Conservation (phyloP, 352 stramenopile species). For the Phytophthora podocarpi region DNA sequence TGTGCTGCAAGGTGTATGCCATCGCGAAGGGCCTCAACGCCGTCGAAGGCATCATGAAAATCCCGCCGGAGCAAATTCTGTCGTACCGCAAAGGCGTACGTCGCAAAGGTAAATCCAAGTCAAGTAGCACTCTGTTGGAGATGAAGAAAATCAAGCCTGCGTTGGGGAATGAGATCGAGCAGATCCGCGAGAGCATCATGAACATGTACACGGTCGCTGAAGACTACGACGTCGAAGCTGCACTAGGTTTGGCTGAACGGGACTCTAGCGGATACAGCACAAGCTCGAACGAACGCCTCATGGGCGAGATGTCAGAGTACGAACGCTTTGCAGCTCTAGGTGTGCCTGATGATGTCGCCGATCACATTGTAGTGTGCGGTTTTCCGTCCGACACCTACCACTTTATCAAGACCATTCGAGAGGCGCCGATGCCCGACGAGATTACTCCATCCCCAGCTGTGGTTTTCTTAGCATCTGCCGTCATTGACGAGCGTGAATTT, state of each 20-base stretch:
- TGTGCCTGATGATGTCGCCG: constrained; percentile 42
- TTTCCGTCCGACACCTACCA: constrained; percentile 68
- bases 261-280: neutral
- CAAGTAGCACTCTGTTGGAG: constrained; percentile 27
- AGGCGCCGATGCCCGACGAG: constrained; percentile 50
- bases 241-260: constrained; percentile 19
- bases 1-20: constrained; percentile 84
- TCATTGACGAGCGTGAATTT: constrained; percentile 68
- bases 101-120: constrained; percentile 59
- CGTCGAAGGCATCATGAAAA: constrained; percentile 63
- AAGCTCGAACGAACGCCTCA: constrained; percentile 6
- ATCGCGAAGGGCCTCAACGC: constrained; percentile 62
- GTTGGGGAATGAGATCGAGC: constrained; percentile 60
- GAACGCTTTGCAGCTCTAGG: constrained; percentile 53
- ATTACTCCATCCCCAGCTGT: constrained; percentile 46
- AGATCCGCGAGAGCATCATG: constrained; percentile 64
- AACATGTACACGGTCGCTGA: constrained; percentile 48
- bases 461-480: constrained; percentile 57
- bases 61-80: constrained; percentile 73
- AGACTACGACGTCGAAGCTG: constrained; percentile 36
- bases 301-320: constrained; percentile 47
- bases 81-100: constrained; percentile 77
- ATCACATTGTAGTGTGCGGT: constrained; percentile 76
- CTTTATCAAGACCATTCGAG: constrained; percentile 75
- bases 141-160: constrained; percentile 69